Evolutionary conservation across 1,284 basidiomycete species (phyloP).

Genomic region (Singerocomus inundabilis): DNA sequence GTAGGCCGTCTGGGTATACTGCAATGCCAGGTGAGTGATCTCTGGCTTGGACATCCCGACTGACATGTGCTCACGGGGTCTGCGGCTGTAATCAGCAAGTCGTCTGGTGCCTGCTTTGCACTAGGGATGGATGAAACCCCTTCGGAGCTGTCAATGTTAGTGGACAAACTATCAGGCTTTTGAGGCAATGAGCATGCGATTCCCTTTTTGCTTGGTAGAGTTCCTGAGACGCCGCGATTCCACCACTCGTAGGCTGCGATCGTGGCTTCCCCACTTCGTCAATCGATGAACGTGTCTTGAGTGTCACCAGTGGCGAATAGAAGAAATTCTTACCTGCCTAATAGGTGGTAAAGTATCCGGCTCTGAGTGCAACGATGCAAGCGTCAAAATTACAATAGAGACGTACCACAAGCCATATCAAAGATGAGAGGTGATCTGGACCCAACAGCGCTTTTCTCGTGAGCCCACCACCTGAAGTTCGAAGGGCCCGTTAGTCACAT

Average conservation of each 20-base stretch:
- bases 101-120: conserved; percentile 11
- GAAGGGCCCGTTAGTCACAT: background rate
- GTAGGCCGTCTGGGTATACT: conserved; percentile 55
- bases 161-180: background rate
- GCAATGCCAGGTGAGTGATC: conserved; percentile 1
- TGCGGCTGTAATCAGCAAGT: conserved; percentile 21
- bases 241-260: conserved; percentile 29
- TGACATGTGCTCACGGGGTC: conserved; percentile 22
- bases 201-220: conserved; percentile 7
- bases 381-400: background rate
- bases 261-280: conserved; percentile 29
- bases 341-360: background rate
- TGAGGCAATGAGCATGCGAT: background rate
- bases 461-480: conserved; percentile 27
- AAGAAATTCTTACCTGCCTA: conserved; percentile 25
- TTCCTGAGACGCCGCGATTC: conserved; percentile 19
- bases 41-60: background rate
- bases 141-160: background rate
- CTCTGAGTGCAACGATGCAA: background rate
- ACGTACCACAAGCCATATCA: conserved; percentile 32
- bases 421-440: conserved; percentile 27
- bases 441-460: conserved; percentile 14
- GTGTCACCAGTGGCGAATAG: background rate
- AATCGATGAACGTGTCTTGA: conserved; percentile 3
- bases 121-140: background rate